Conservation (phyloP, 306 rosid species). For the Urtica urens region DNA sequence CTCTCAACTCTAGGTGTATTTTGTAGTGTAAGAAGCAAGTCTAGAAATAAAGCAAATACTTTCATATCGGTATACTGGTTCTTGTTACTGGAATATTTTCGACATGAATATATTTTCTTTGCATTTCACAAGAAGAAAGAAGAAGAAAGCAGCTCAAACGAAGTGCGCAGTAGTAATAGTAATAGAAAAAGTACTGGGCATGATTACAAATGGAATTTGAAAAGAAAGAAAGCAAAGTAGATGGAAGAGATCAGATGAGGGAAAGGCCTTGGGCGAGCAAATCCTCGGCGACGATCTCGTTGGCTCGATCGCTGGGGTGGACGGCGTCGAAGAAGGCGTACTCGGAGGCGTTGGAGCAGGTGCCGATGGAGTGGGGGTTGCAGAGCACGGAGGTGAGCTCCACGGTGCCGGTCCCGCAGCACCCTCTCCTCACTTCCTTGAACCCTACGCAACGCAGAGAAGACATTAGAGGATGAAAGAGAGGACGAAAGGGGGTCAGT, state of each 20-base stretch:
- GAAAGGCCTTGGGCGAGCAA: constrained; percentile 49
- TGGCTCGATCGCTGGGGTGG: constrained; percentile 88
- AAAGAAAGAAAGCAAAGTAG: background rate
- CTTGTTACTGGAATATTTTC: no score
- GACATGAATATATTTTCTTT: no score
- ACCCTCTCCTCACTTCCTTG: constrained; percentile 67
- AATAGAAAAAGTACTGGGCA: no score
- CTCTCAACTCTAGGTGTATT: no score
- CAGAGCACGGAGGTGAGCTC: constrained; percentile 66
- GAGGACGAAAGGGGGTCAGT: background rate
- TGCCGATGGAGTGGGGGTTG: constrained; percentile 67
- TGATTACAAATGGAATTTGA: no score
- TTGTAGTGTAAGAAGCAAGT: no score
- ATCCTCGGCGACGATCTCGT: constrained; percentile 75
- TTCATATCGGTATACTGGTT: no score
- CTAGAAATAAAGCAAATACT: no score
- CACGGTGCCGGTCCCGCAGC: constrained; percentile 83
- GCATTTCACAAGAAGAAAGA: no score
- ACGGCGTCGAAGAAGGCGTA: constrained; percentile 95
- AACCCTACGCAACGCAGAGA: constrained; percentile 32
- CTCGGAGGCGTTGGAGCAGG: constrained; percentile 75
- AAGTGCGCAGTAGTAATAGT: no score
- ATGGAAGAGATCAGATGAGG: constrained; percentile 48
- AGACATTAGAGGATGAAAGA: background rate
- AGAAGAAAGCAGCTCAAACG: no score